Base-by-base conservation (phyloP, 495 filamentous ascomycete genomes). In the Arthonia radiata region DNA sequence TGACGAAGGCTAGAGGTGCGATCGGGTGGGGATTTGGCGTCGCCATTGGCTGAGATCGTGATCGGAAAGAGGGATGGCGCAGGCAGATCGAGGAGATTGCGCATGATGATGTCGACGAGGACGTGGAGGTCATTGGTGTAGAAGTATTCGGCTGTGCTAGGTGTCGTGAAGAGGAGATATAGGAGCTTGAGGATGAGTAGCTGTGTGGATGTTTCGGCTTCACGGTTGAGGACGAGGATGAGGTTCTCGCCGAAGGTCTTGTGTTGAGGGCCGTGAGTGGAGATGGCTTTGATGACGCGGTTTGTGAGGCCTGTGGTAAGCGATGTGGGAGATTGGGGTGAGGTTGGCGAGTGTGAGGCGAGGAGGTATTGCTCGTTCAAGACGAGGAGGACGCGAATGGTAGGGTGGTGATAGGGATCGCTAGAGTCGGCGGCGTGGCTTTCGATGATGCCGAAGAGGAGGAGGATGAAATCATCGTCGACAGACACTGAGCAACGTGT, bases 351-450 rank as follows among this genome's bases (percentile, higher is more conserved):
- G 23, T 63, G 57, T 16, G 62, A 59, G 9, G 49, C 58, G 23
- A 93, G 74, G 78, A 97, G 90, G 52, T 91, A 97, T 48, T 97
- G 86, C 41, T 97, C 86, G 47, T 94, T 97, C 36, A 97, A 51
- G 24, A 97, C 81, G 37, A 97, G 64, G 52, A 97, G 49, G 28
- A 94, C 82, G 29, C 81, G 67, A 39, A 97, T 91, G 14, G 93
- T 68, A 8, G 76, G 74, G 48, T 93, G 94, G 46, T 94, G 86
- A 42, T 92, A 97, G 1, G 86, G 89, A 49, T 97, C 89, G 41
- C 75, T 67, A 30, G 58, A 69, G 50, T 97, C 86, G 48, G 89
- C 71, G 4, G 81, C 83, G 8, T 86, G 54, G 29, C 72, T 57
- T 49, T 97, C 86, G 37, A 91, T 86, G 30, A 93, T 67, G 30